Evolutionary conservation across 352 stramenopile genomes (phyloP).

Genomic region (Phytophthora nicotianae): DNA sequence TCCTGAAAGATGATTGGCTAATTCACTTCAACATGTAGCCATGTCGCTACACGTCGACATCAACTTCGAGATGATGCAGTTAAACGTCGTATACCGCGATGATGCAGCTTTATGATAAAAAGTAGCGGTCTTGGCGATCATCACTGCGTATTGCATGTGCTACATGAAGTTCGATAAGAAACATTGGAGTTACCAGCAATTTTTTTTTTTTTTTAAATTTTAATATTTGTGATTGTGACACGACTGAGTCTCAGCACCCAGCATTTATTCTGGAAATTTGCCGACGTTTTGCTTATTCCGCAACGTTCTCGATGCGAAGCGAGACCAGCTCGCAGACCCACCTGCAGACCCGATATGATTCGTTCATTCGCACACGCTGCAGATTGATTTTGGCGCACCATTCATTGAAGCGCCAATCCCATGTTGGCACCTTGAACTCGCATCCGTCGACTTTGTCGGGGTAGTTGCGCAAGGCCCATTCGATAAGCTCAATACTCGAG

Average conservation of each 20-base stretch:
- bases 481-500: slow-evolving; percentile 17
- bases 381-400: slow-evolving; percentile 22
- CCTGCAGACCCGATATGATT: slow-evolving; percentile 6
- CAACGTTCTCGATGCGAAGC: slow-evolving; percentile 4
- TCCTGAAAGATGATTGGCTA: not conserved
- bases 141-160: not conserved
- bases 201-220: not conserved
- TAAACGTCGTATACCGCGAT: slow-evolving; percentile 11
- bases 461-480: slow-evolving; percentile 24
- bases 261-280: slow-evolving; percentile 8
- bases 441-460: slow-evolving; percentile 18
- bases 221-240: slow-evolving; percentile 23
- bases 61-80: slow-evolving; percentile 11
- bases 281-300: not conserved
- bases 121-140: not conserved
- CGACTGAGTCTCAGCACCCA: slow-evolving; percentile 17
- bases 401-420: slow-evolving; percentile 23
- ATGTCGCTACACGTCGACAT: slow-evolving; percentile 7
- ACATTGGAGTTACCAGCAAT: not conserved
- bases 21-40: slow-evolving; percentile 25
- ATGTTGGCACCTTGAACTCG: slow-evolving; percentile 26
- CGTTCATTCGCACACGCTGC: slow-evolving; percentile 2
- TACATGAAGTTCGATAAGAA: too few species aligned
- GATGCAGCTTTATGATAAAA: not conserved
- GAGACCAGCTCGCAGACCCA: slow-evolving; percentile 12